phyloP scores from a whole-genome alignment of 768 basidiomycete species.

The Boletus subparvulus region DNA sequence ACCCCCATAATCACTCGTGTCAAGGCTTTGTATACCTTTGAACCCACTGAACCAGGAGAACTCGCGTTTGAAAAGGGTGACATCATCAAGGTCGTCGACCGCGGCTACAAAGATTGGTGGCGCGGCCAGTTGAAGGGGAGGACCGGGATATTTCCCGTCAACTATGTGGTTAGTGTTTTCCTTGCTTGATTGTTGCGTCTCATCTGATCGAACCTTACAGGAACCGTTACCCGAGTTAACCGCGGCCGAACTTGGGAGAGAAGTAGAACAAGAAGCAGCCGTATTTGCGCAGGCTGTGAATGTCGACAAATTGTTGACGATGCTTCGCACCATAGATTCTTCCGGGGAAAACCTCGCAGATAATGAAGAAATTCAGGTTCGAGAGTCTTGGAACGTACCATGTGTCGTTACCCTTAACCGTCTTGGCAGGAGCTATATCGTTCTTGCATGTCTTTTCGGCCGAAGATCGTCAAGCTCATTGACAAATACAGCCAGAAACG shows the following conservation, averaged over 20 bases:
- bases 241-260: conserved; percentile 67
- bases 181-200: neutral
- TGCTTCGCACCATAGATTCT: conserved; percentile 74
- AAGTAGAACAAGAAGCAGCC: conserved; percentile 83
- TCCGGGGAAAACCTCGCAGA: conserved; percentile 83
- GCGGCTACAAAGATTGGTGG: conserved; percentile 97
- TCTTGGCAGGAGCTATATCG: conserved; percentile 78
- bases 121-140: conserved; percentile 85
- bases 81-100: conserved; percentile 91
- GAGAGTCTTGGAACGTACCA: conserved; percentile 12
- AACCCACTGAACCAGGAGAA: conserved; percentile 85
- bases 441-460: conserved; percentile 82
- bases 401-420: conserved; percentile 4
- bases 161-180: conserved; percentile 75
- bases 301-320: conserved; percentile 75
- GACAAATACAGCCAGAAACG: conserved; percentile 97
- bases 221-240: conserved; percentile 87
- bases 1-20: conserved; percentile 71
- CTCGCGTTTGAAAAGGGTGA: conserved; percentile 91
- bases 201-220: conserved; percentile 36
- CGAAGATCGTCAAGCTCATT: conserved; percentile 94
- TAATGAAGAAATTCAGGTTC: conserved; percentile 84
- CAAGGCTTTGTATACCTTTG: conserved; percentile 84
- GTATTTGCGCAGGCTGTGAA: conserved; percentile 86
- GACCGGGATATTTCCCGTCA: conserved; percentile 95